A percentile compares a stretch with the other conserved stretches of the same genome.
Conservation (phyloP, 805 yeast species). For the Lipomyces starkeyi region DNA sequence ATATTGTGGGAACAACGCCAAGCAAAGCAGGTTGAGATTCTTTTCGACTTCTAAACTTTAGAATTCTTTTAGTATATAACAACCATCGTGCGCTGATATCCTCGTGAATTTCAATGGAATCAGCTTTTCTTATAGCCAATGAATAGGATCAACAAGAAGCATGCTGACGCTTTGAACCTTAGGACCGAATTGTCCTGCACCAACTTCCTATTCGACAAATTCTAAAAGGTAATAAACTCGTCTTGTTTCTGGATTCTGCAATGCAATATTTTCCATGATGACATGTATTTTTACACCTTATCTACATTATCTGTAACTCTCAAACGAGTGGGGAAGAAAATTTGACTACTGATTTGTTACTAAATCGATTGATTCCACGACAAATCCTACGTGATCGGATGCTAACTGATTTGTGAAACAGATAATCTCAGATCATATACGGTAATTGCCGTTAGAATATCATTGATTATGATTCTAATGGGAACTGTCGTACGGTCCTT, state of each 20-base stretch:
- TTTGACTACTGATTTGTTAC: background rate
- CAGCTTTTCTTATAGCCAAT: too few relatives aligned
- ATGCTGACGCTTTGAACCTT: too few relatives aligned
- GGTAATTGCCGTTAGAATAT: background rate
- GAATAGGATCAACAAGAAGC: too few relatives aligned
- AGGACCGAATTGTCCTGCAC: too few relatives aligned
- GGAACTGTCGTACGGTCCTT: too few relatives aligned
- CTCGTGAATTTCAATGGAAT: too few relatives aligned
- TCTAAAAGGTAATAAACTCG: background rate
- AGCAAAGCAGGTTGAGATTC: too few relatives aligned
- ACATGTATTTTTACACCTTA: constrained; percentile 26
- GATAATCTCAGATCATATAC: background rate
- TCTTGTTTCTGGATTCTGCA: background rate
- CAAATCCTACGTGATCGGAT: background rate
- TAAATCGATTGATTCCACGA: background rate
- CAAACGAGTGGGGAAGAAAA: constrained; percentile 22
- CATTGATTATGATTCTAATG: too few relatives aligned
- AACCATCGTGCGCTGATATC: too few relatives aligned
- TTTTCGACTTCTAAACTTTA: too few relatives aligned
- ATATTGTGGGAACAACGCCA: too few relatives aligned
- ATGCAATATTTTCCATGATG: constrained; percentile 20
- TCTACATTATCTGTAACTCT: constrained; percentile 37
- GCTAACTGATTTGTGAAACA: constrained; percentile 1
- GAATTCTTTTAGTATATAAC: too few relatives aligned
- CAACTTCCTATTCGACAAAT: background rate